Percentiles rank a stretch among this genome's conserved stretches.
These are phyloP conservation scores for Cladosporium sp. DNA, from an alignment of 2,329 filamentous ascomycete species.

Conservation along the genomic window DNA sequence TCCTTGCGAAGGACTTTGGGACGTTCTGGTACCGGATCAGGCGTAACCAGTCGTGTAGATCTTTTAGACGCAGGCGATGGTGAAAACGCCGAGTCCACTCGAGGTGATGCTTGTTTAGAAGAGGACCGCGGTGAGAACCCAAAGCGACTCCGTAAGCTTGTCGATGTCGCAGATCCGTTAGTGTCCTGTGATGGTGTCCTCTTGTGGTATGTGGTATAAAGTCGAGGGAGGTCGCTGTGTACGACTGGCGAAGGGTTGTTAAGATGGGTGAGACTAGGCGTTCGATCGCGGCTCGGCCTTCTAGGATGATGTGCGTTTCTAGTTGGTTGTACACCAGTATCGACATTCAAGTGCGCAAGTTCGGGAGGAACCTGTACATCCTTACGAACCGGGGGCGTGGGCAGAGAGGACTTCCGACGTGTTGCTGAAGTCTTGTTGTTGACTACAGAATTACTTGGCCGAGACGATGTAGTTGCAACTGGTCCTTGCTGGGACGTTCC, in stretches of 20 bases:
- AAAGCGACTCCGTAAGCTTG: constrained; percentile 38
- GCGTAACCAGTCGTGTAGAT: constrained; percentile 17
- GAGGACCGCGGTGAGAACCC: constrained; percentile 29
- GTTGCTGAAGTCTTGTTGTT: neutral
- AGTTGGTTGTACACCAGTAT: constrained; percentile 48
- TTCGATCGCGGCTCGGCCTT: constrained; percentile 45
- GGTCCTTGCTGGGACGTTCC: neutral
- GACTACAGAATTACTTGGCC: neutral
- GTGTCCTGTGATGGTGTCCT: constrained; percentile 48
- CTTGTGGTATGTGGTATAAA: constrained; percentile 47
- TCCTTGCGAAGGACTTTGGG: constrained; percentile 26
- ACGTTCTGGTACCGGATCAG: constrained; percentile 14
- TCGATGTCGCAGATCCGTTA: constrained; percentile 31
- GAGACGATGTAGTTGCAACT: neutral
- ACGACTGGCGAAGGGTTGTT: constrained; percentile 51
- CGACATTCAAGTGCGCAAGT: constrained; percentile 53
- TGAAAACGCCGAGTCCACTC: constrained; percentile 31
- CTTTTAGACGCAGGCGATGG: constrained; percentile 22
- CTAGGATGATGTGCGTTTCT: constrained; percentile 35
- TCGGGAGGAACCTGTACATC: constrained; percentile 29
- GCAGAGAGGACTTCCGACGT: neutral
- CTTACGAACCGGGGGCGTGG: neutral
- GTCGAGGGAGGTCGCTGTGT: constrained; percentile 51
- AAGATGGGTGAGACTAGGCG: constrained; percentile 39
- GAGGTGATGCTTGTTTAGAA: constrained; percentile 28